These are phyloP conservation scores for Penicillium longicatenatum DNA, from an alignment of 495 filamentous ascomycete species.

Conservation along the genomic window DNA sequence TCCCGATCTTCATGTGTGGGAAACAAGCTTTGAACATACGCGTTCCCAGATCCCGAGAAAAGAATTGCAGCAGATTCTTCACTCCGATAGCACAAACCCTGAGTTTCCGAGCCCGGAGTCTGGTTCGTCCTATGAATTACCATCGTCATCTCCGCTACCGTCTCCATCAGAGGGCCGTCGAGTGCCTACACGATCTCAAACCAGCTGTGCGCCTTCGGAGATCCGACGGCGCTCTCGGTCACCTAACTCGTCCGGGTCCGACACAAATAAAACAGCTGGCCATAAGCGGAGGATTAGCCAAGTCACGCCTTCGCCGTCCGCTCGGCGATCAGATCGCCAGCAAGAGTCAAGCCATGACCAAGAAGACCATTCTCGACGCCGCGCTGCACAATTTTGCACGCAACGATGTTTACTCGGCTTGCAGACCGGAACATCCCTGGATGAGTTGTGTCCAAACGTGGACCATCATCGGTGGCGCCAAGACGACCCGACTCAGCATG, in stretches of 20 bases:
- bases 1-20: conserved; percentile 23
- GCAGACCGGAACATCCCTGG: conserved; percentile 33
- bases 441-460: conserved; percentile 47
- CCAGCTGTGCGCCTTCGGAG: conserved; percentile 18
- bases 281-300: conserved; percentile 33
- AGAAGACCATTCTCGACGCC: conserved; percentile 9
- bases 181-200: conserved; percentile 25
- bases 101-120: conserved; percentile 24
- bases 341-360: conserved; percentile 7
- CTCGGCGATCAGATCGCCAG: conserved; percentile 19
- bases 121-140: conserved; percentile 20
- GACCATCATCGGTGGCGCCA: conserved; percentile 26
- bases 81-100: conserved; percentile 16
- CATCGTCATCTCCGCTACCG: conserved; percentile 16
- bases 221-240: conserved; percentile 5
- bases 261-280: conserved; percentile 24
- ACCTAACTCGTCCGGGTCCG: conserved; percentile 23
- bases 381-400: conserved; percentile 41
- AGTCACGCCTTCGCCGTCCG: conserved; percentile 20
- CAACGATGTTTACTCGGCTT: conserved; percentile 50
- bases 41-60: conserved; percentile 23
- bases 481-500: no score
- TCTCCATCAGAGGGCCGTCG: conserved; percentile 19
- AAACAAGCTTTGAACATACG: conserved; percentile 26
- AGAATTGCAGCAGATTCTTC: conserved; percentile 22